These are phyloP conservation scores for Teunomyces tritomae DNA, from an alignment of 805 yeast species.

Conservation along the genomic window DNA sequence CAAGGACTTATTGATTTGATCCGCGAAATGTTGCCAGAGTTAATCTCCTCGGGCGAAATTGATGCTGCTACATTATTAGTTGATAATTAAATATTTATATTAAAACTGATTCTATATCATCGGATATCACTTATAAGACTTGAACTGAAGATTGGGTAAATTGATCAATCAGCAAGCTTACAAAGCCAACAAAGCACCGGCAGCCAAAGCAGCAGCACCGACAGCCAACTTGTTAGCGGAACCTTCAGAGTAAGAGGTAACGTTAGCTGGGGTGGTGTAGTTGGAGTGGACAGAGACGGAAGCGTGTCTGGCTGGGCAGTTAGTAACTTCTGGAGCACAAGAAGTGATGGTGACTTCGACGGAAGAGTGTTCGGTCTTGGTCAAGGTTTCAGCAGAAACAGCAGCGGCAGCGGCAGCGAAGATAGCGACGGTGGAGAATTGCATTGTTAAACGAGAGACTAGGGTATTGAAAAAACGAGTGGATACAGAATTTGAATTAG, in stretches of 20 bases:
- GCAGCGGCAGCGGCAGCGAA: slow-evolving; percentile 40
- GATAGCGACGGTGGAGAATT: slow-evolving; percentile 43
- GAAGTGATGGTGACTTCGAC: slow-evolving; percentile 43
- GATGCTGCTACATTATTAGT: background rate
- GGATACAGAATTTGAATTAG: slow-evolving; percentile 13
- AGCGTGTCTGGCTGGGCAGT: slow-evolving; percentile 37
- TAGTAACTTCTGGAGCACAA: slow-evolving; percentile 39
- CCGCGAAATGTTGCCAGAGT: slow-evolving; percentile 17
- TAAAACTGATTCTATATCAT: background rate
- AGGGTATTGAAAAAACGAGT: slow-evolving; percentile 28
- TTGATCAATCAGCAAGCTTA: slow-evolving; percentile 13
- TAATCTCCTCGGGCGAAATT: slow-evolving; percentile 1
- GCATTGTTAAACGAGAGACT: slow-evolving; percentile 43
- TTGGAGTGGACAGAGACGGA: slow-evolving; percentile 6
- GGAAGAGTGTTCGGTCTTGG: slow-evolving; percentile 29
- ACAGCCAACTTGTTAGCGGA: slow-evolving; percentile 19
- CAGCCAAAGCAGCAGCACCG: slow-evolving; percentile 19
- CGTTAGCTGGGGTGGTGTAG: slow-evolving; percentile 18
- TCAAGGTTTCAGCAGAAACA: slow-evolving; percentile 28
- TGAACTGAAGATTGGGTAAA: background rate
- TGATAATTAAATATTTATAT: background rate
- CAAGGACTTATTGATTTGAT: slow-evolving; percentile 23
- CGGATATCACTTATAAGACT: background rate
- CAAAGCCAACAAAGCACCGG: slow-evolving; percentile 30
- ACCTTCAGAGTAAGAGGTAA: slow-evolving; percentile 21